These are phyloP conservation scores for Coemansia sp. DNA, from an alignment of 192 early-diverging fungal species.

Conservation along the genomic window DNA sequence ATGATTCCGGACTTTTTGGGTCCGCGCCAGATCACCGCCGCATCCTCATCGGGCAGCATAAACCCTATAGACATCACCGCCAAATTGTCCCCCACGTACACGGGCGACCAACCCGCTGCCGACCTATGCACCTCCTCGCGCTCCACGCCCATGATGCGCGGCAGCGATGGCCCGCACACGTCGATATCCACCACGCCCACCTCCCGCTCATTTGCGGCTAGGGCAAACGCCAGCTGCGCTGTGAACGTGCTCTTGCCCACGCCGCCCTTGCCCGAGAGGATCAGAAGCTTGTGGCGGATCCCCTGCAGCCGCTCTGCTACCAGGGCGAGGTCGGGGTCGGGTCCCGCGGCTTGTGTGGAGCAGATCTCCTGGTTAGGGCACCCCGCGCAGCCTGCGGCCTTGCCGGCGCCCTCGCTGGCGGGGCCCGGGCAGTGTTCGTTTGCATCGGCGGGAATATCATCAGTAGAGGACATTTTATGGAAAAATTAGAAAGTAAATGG, in stretches of 20 bases:
- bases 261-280: conserved; percentile 97
- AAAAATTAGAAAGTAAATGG: background rate
- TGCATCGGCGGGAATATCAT: conserved; percentile 23
- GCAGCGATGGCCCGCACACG: conserved; percentile 94
- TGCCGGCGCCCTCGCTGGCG: conserved; percentile 69
- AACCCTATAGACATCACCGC: conserved; percentile 94
- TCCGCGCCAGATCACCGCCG: conserved; percentile 95
- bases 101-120: conserved; percentile 77
- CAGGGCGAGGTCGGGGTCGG: conserved; percentile 73
- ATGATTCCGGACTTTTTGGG: too few species aligned
- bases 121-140: conserved; percentile 82
- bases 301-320: conserved; percentile 62
- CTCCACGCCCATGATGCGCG: conserved; percentile 86
- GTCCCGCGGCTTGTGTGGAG: conserved; percentile 72
- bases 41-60: conserved; percentile 81
- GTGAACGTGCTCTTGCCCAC: conserved; percentile 96
- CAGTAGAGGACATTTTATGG: background rate
- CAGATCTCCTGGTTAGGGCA: conserved; percentile 82
- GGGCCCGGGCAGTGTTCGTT: conserved; percentile 79
- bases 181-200: conserved; percentile 96
- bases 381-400: conserved; percentile 72
- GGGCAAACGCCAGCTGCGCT: conserved; percentile 81
- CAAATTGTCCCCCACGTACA: conserved; percentile 72
- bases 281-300: conserved; percentile 83
- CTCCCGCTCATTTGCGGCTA: conserved; percentile 51